Base-by-base conservation (phyloP, 208 protist species). In the Angomonas ambiguus region DNA sequence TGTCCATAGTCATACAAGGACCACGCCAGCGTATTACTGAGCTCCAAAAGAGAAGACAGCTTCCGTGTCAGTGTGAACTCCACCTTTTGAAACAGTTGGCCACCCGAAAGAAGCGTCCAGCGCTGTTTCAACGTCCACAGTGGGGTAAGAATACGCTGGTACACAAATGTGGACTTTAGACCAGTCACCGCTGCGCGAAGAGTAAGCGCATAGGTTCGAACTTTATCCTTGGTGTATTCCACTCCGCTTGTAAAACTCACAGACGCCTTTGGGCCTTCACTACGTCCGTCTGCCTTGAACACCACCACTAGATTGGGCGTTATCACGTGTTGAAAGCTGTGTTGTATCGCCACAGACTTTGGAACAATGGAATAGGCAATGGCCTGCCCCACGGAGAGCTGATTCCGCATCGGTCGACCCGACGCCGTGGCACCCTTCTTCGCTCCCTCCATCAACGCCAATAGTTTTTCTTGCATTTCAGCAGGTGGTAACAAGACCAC, bases 11-110 rank as follows among this genome's bases (percentile, higher is more conserved):
- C 71, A 25, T 35, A 74, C 10, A 87, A 41, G 10, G 82, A 92
- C 79, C 79, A 82, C 2, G 75, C 71, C 24, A 88, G 51, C 1
- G 73, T 74, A 65, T 85, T 95, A 70, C 86, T 69, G 33, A 95
- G 78, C 59, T 69, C 67, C 16, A 65, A 77, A n/a, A 62, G 69
- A 27, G 57, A 27, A 11, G 83, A 85, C 33, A 95, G 73, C 62
- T 81, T 80, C n/a, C 85, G 81, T 42, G 63, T 69, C 10, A 92
- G 69, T 48, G 67, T 69, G 13, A 92, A 22, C 71, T 91, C 74
- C 38, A 92, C 72, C 32, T 82, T 83, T 24, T 77, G 65, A 16
- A 95, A 68, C n/a, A 89, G 22, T 55, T 66, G 34, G 25, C 53
- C 24, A 6, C 72, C 72, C 10, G 79, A 73, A 38, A 92, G 42